These are phyloP conservation scores for Nepenthes alata DNA, from an alignment of 179 eudicot genomes.

Conservation along the genomic window DNA sequence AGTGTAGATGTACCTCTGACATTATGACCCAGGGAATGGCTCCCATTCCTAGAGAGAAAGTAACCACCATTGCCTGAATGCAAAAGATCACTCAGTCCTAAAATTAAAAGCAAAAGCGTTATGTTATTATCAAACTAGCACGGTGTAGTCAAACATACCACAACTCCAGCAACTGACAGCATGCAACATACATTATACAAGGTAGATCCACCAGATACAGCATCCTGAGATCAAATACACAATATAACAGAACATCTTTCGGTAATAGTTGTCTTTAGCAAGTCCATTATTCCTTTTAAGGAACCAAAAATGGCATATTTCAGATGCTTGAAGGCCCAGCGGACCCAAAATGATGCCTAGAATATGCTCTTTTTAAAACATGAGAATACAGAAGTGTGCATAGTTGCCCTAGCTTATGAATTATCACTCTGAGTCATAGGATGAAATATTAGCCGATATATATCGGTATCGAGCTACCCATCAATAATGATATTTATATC, in stretches of 20 bases:
- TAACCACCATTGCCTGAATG: conserved; percentile 62
- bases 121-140: neutral
- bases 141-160: conserved; percentile 44
- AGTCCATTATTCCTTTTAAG: too few species aligned
- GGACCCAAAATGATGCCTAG: too few species aligned
- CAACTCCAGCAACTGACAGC: conserved; percentile 68
- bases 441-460: too few species aligned
- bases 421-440: too few species aligned
- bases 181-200: conserved; percentile 44
- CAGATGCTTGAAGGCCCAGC: too few species aligned
- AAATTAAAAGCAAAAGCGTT: neutral
- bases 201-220: conserved; percentile 36
- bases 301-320: too few species aligned
- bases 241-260: neutral
- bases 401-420: too few species aligned
- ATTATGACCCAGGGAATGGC: conserved; percentile 96
- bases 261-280: too few species aligned
- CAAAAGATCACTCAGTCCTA: conserved; percentile 5
- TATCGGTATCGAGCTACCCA: too few species aligned
- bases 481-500: too few species aligned
- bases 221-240: conserved; percentile 29
- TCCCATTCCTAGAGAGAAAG: conserved; percentile 89
- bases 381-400: too few species aligned
- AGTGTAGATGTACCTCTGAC: conserved; percentile 65
- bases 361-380: too few species aligned